phyloP scores from a whole-genome alignment of 2,329 filamentous ascomycete species.

The Pestalotiopsis sp. region DNA sequence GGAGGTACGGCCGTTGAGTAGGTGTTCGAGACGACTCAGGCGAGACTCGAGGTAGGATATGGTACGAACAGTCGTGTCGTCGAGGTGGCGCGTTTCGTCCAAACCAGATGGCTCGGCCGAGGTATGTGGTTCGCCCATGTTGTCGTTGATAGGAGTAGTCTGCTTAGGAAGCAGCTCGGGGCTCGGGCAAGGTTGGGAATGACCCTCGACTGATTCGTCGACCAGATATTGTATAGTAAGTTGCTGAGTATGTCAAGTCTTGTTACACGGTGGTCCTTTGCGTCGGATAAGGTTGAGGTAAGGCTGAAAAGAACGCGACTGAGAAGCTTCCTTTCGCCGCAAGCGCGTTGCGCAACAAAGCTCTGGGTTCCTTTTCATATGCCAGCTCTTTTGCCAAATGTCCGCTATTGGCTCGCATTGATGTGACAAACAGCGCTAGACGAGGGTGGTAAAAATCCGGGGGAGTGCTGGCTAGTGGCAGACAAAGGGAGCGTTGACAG shows the following conservation, averaged over 20 bases:
- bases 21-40: constrained; percentile 59
- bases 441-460: not conserved
- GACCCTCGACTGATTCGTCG: no score
- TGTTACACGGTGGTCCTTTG: not conserved
- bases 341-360: not conserved
- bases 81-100: constrained; percentile 31
- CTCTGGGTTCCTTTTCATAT: not conserved
- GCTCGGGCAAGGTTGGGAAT: no score
- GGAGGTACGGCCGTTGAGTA: constrained; percentile 50
- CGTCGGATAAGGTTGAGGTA: not conserved
- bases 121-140: not conserved
- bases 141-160: not conserved
- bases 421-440: not conserved
- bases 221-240: no score
- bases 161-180: not conserved
- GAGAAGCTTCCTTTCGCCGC: not conserved
- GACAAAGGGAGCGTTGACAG: not conserved
- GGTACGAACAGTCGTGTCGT: constrained; percentile 55
- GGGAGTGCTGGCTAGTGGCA: not conserved
- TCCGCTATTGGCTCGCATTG: not conserved
- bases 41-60: constrained; percentile 58
- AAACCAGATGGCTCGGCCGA: no score
- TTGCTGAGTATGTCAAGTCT: no score
- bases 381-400: not conserved
- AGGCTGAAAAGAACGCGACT: constrained; percentile 10